A percentile compares a stretch with the other conserved stretches of the same genome.
Evolutionary conservation across 352 stramenopile genomes (phyloP).

Genomic region (Pseudoperonospora humuli): DNA sequence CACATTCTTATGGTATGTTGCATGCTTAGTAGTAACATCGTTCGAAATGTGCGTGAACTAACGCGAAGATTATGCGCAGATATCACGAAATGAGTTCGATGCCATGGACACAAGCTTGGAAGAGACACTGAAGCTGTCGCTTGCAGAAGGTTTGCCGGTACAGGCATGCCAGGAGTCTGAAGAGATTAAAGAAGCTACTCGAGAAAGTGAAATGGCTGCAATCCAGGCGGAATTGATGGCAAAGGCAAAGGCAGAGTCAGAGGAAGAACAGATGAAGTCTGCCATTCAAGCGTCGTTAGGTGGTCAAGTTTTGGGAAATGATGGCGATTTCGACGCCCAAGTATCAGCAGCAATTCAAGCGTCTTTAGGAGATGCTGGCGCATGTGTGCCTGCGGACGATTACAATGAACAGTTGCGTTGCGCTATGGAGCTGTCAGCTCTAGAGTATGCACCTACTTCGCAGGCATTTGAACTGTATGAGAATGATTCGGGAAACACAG

Average conservation of each 20-base stretch:
- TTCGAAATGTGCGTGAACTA: neutral
- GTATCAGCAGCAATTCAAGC: constrained; percentile 63
- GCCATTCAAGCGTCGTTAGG: constrained; percentile 62
- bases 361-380: constrained; percentile 29
- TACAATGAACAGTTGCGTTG: constrained; percentile 60
- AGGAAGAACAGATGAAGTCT: constrained; percentile 66
- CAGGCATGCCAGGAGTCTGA: constrained; percentile 29
- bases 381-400: constrained; percentile 7
- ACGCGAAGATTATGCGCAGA: constrained; percentile 20
- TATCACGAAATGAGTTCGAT: constrained; percentile 70
- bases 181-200: constrained; percentile 44
- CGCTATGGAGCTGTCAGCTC: constrained; percentile 50
- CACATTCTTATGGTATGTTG: constrained; percentile 49
- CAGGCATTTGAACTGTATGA: constrained; percentile 14
- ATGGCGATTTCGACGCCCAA: constrained; percentile 41
- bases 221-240: constrained; percentile 67
- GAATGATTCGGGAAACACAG: constrained; percentile 23
- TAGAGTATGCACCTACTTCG: constrained; percentile 33
- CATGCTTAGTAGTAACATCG: neutral
- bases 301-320: constrained; percentile 1
- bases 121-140: constrained; percentile 57
- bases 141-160: constrained; percentile 24
- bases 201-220: constrained; percentile 63
- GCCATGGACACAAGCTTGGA: constrained; percentile 69
- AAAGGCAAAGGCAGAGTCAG: constrained; percentile 57